Evolutionary conservation across 1,139 yeast species (phyloP), one percentile per base, ranked within the genome.

Genomic region (Yamadazyma friedrichii): DNA sequence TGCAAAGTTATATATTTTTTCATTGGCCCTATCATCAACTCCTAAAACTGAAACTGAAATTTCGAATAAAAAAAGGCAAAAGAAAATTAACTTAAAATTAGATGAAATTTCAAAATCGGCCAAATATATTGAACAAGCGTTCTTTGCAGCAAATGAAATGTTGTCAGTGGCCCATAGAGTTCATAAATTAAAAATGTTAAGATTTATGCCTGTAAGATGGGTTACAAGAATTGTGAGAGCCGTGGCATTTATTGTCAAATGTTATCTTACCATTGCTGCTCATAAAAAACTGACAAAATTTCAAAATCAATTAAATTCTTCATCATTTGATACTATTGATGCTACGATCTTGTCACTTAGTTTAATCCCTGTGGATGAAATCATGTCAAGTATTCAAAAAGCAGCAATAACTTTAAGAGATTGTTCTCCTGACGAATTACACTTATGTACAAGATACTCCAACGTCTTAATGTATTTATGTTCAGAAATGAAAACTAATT

Each of bases 151-250:
- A 1, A 84, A 84, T 52, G 95, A 86, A 54, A 78, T 88, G 59
- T 64, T 89, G 30, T 74, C 78, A 25, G 84, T 85, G 3, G 88
- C 93, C 2, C 80, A 80, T 42, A 66, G 95, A 33, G 82, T 88
- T 2, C 88, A 84, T 53, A 70, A 73, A 45, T 65, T 84, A 46
- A 79, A 77, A 47, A 65, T 83, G 67, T 65, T 88, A 40, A 70
- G 82, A 46, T 85, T 76, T 55, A 88, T 91, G 81, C 96, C 98
- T 0, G 91, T 88, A 11, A 70, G 96, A 48, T 89, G 96, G 96
- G 82, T 86, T 4, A 85, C 89, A 1, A 70, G 96, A 44, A 81
- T 88, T 29, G 91, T 91, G n/a, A 78, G 94, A 52, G 89, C 96
- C 0, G 91, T 88, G 6, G 94, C 96, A 2, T 91, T 89, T 57